Base-by-base conservation (phyloP, 2,329 filamentous ascomycete species). In the Stagonosporopsis chrysanthemi region DNA sequence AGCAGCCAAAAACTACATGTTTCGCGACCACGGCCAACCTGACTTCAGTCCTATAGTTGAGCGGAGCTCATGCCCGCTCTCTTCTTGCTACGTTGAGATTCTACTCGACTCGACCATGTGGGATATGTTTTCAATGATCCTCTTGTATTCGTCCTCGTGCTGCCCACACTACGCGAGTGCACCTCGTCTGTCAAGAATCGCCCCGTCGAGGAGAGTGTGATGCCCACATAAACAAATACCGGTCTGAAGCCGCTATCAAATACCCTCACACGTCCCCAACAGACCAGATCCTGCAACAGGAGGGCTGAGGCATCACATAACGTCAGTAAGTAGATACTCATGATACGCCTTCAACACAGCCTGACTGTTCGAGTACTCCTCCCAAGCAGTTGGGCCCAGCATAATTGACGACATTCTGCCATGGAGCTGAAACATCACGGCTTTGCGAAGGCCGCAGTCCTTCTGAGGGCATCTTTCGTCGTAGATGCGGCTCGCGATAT, bases 361-460 rank as follows among this genome's bases (percentile, higher is more conserved):
- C 26, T 62, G 59, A 24, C 64, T 62, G 12, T 52, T 29, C 1
- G 50, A 52, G 22, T 60, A 64, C 3, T 60, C 52, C 1, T 62
- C 17, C 61, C 60, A 67, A 4, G 61, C 64, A 15, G 24, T 15
- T 23, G 48, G 29, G 29, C 63, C 57, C 4, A 52, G 47, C 24
- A 61, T 38, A 17, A 69, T 64, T 1, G 44, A 39, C 1, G 61
- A 46, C 23, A 67, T 9, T 2, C 63, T 51, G 9, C 40, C 39
- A 14, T 62, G 40, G 2, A 69, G 17, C 2, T 61, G 61, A 8
- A 19, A 15, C 6, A 66, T 47, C 19, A 65, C 53, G 0, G 53
- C 60, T 26, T 56, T 53, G 7, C 66, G 63, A n/a, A 71, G 39
- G 9, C 65, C 66, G 8, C 39, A 22, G 19, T 70, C 67, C 3